Base-by-base conservation (phyloP, 805 yeast genomes). In the Isabelozyma gotoi region DNA sequence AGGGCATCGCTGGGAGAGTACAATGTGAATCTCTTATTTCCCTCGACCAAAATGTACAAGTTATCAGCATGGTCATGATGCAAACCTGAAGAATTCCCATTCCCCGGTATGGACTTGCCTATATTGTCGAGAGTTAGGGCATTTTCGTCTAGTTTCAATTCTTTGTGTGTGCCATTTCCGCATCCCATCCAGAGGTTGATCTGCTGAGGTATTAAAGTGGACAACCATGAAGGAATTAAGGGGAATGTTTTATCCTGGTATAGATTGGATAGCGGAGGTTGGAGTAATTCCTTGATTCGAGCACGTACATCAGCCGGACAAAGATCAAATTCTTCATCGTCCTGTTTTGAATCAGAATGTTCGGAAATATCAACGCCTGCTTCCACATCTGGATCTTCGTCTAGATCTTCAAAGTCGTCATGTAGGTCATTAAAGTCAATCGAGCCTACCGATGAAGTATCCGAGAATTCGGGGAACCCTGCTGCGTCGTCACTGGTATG, bases 21-120 rank as follows among this genome's bases (percentile, higher is more conserved):
- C 5, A 85, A 52, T 0, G 91, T 84, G 59, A 85, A 85, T 46
- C 90, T 58, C 53, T 85, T 85, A 6, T 52, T 56, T 0, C 92
- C 94, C 19, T 72, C 62, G 1, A 80, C 56, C 1, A 85, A 77
- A 4, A 85, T 68, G 56, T 85, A 85, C 29, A 85, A 63, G 53
- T 85, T 85, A 56, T 85, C 91, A 1, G 91, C 88, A 61, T 85
- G 91, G 57, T 85, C 92, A 57, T 85, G 92, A 52, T 85, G 92
- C 10, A 85, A 63, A 0, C 92, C 92, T 1, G 90, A 82, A 0
- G 89, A 82, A 0, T 82, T 69, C 2, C 84, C 85, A 1, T 71
- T 68, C 1, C 78, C 76, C 1, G 88, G 85, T 0, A 84, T 61
- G 17, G 64, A 64, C 53, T 79, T 77, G 1, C 88, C 88, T 4